Base-by-base conservation (phyloP, 306 rosid species). In the Pueraria montana region DNA sequence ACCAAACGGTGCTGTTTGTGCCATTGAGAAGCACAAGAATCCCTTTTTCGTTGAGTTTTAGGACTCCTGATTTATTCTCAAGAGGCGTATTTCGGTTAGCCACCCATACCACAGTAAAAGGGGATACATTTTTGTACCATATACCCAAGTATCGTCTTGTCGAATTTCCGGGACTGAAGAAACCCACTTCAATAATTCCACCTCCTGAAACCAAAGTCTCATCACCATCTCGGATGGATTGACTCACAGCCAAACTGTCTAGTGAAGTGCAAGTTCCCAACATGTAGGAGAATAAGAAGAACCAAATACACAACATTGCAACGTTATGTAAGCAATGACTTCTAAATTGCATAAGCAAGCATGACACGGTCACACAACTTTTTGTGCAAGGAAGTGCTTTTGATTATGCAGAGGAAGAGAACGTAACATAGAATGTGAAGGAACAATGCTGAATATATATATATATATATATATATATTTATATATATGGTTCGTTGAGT, bases 31-130 rank as follows among this genome's bases (percentile, higher is more conserved):
- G 14, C 34, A 34, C 20, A 58, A 77, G 67, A 34, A 59, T 12
- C 4, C 86, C 86, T 0, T 45, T 16, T 11, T 61, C 17, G 4
- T 55, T 21, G 59, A 83, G 11, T 70, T 59, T 49, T 1, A 83
- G 52, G 5, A 83, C 53, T 45, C 79, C 79, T 6, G 36, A 30
- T 0, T 7, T 56, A 5, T 14, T 30, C 4, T 48, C 26, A 18
- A 77, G 78, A 13, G 82, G 73, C 0, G 53, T 53, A 4, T 67
- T 52, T 68, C 82, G 8, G 72, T 83, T 83, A 11, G 86, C 86
- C 13, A 83, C 86, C 86, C 86, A 83, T 0, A 83, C 65, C 2
- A 76, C 72, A 9, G 78, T 67, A 0, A 17, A 11, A 45, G 86
- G 82, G 11, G 78, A 13, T 1, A 76, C 7, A 26, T 68, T 58